Evolutionary conservation across 2,329 filamentous ascomycete genomes (phyloP).

Genomic region (Xylariaceae sp.): DNA sequence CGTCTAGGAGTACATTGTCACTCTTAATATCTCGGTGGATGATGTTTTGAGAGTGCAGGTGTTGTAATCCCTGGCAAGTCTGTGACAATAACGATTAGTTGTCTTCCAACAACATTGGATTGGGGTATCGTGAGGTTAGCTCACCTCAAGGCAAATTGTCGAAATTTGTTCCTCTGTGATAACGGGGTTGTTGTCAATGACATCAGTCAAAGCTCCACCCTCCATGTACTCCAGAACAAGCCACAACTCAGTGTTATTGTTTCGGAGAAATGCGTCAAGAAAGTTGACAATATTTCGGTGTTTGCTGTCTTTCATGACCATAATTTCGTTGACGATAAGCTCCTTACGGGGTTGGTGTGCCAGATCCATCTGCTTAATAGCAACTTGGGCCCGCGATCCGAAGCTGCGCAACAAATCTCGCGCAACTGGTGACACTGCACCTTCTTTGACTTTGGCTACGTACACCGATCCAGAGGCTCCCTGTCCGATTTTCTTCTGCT

Average conservation of each 20-base stretch:
- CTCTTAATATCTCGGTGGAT: conserved; percentile 99
- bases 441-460: conserved; percentile 91
- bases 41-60: conserved; percentile 92
- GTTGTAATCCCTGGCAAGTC: conserved; percentile 93
- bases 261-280: conserved; percentile 91
- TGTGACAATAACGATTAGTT: conserved; percentile 43
- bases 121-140: conserved; percentile 25
- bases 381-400: conserved; percentile 81
- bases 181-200: conserved; percentile 94
- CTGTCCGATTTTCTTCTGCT: conserved; percentile 99
- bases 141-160: conserved; percentile 92
- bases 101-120: not conserved
- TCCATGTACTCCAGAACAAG: conserved; percentile 99
- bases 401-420: conserved; percentile 74
- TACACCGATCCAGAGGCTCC: conserved; percentile 98
- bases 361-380: conserved; percentile 99
- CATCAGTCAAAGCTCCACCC: conserved; percentile 92
- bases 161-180: conserved; percentile 97
- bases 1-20: conserved; percentile 94
- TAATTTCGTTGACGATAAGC: conserved; percentile 98
- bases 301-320: conserved; percentile 99
- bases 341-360: conserved; percentile 96
- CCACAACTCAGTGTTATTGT: conserved; percentile 95
- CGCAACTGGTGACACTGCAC: conserved; percentile 75
- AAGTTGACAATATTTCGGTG: conserved; percentile 99